A percentile compares a stretch with the other conserved stretches of the same genome.
Evolutionary conservation across 2,329 filamentous ascomycete genomes (phyloP).

Genomic region (Diaporthe capsici): DNA sequence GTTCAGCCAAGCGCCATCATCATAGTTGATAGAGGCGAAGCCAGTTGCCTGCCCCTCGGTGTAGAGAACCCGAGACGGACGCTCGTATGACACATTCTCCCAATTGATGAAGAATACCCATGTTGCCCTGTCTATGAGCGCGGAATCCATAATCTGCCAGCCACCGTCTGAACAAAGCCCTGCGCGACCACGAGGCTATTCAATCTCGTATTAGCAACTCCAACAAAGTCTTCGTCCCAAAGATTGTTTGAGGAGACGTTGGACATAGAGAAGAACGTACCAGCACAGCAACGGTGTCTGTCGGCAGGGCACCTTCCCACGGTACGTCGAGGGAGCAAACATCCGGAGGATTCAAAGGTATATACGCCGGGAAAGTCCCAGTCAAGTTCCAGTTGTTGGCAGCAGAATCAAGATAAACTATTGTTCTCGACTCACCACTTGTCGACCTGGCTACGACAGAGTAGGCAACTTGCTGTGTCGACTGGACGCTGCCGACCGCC

Average conservation of each 20-base stretch:
- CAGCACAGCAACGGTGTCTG: slow-evolving; percentile 1
- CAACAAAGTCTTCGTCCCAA: neutral
- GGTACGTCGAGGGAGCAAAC: neutral
- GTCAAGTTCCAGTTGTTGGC: slow-evolving; percentile 15
- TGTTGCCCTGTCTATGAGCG: neutral
- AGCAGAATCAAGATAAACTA: neutral
- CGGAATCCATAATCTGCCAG: slow-evolving; percentile 14
- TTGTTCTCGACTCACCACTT: slow-evolving; percentile 14
- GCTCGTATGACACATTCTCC: neutral
- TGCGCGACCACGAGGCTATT: neutral
- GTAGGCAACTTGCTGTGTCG: slow-evolving; percentile 12
- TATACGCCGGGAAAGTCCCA: neutral
- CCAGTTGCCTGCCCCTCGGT: neutral
- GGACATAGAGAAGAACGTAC: neutral
- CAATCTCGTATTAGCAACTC: neutral
- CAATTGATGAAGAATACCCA: neutral
- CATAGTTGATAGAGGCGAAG: slow-evolving; percentile 4
- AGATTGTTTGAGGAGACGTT: neutral
- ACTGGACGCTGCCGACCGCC: slow-evolving; percentile 27
- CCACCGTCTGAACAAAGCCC: neutral
- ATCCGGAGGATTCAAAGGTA: neutral
- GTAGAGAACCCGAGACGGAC: neutral
- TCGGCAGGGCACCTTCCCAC: neutral
- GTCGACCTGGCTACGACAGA: slow-evolving; percentile 14
- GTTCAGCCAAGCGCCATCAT: neutral